Base-by-base conservation (phyloP, 768 basidiomycete genomes). In the Serendipita sp. region DNA sequence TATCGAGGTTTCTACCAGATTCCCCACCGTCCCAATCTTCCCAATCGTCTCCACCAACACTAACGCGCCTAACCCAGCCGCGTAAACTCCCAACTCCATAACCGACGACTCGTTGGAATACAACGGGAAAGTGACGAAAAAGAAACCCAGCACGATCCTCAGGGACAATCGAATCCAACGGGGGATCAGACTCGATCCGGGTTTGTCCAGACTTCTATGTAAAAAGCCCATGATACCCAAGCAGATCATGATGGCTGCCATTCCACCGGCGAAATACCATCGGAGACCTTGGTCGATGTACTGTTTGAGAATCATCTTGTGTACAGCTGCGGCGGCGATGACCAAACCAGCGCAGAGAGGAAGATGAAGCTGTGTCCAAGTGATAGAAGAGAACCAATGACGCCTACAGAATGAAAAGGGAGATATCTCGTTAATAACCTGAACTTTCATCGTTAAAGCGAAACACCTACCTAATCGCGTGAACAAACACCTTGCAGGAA, bases 201-300 rank as follows among this genome's bases (percentile, higher is more conserved):
- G 63, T n/a, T 45, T 63, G 65, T 66, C 65, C 8, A 66, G 45
- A 30, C 30, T 32, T 16, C 46, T 45, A 44, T 66, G 65, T 7
- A 63, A 41, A 63, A 64, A 66, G 11, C 65, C 65, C 37, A 66
- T 66, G 41, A 44, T 34, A 18, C 58, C 65, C 18, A 66, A 46
- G n/a, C 35, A 66, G 63, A 64, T 13, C 35, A 66, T 65, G 15
- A 51, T 51, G 10, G 47, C 28, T 3, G 65, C n/a, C 41, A 66
- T 45, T 24, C 58, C 18, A 16, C 34, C 62, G 7, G 38, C 62
- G 38, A 66, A 66, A 18, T 63, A 46, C 64, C 62, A 64, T 18
- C 64, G 64, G 11, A 48, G 44, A 11, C 64, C 64, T 48, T 46
- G 48, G 35, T 51, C 38, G 35, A 60, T 32, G 3, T 30, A 4